phyloP scores from a whole-genome alignment of 176 grass and related monocot species.

The Oropetium thomaeum region DNA sequence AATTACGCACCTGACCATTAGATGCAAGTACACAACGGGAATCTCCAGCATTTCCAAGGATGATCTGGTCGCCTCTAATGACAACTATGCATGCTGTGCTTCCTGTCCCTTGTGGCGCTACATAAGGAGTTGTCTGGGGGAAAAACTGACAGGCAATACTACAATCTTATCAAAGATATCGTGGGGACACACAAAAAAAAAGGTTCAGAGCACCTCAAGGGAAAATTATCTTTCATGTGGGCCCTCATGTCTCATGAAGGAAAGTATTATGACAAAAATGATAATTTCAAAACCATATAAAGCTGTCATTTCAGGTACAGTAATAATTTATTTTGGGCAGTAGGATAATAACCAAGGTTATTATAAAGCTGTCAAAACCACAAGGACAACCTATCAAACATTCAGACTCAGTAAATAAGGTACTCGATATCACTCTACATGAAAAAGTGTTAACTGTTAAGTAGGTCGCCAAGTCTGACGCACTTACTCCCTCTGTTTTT shows the following conservation, averaged over 20 bases:
- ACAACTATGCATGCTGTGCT: constrained; percentile 29
- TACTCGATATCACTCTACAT: background rate
- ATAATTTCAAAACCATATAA: background rate
- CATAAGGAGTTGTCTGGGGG: background rate
- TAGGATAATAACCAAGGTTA: constrained; percentile 23
- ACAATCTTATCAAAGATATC: constrained; percentile 6
- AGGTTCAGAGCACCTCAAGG: background rate
- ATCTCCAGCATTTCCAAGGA: constrained; percentile 35
- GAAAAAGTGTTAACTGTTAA: background rate
- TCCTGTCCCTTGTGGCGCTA: background rate
- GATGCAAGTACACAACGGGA: constrained; percentile 28
- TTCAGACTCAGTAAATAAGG: constrained; percentile 12
- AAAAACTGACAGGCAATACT: background rate
- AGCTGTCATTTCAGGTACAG: background rate
- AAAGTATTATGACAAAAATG: background rate
- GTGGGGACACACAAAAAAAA: background rate
- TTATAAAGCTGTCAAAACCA: too few species aligned
- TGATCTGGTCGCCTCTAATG: constrained; percentile 14
- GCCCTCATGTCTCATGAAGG: background rate
- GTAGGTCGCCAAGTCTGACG: constrained; percentile 14
- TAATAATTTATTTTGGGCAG: constrained; percentile 17
- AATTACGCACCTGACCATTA: constrained; percentile 15
- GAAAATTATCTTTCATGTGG: background rate
- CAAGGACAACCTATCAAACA: constrained; percentile 12
- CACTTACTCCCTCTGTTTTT: too few species aligned